Conservation (phyloP, 2,329 filamentous ascomycete genomes). For the Bertia moriformis region DNA sequence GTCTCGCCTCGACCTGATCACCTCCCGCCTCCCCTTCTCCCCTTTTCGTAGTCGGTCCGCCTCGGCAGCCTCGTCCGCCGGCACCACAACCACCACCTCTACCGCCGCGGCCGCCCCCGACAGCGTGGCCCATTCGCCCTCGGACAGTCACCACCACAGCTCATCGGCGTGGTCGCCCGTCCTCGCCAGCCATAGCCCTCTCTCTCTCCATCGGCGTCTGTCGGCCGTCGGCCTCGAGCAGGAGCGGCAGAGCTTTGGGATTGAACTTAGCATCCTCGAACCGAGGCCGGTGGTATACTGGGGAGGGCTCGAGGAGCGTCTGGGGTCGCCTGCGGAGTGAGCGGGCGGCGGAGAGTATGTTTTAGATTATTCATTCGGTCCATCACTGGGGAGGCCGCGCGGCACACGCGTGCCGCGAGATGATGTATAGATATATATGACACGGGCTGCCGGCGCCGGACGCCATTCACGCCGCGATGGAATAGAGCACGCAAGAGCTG, state of each 20-base stretch:
- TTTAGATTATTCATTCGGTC: too few relatives aligned
- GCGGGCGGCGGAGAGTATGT: too few relatives aligned
- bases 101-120: constrained; percentile 10
- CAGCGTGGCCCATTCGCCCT: constrained; percentile 14
- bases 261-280: constrained; percentile 41
- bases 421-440: too few relatives aligned
- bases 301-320: constrained; percentile 47
- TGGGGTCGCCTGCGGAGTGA: too few relatives aligned
- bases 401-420: too few relatives aligned
- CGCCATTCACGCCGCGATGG: too few relatives aligned
- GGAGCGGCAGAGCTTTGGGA: constrained; percentile 35
- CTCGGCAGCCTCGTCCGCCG: constrained; percentile 26
- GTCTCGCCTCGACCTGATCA: constrained; percentile 32
- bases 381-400: too few relatives aligned
- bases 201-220: constrained; percentile 50
- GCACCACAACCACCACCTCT: constrained; percentile 13
- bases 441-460: too few relatives aligned
- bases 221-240: constrained; percentile 42
- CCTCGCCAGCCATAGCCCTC: constrained; percentile 23
- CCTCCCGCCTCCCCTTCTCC: constrained; percentile 35
- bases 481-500: too few relatives aligned
- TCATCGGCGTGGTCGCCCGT: too few relatives aligned
- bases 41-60: constrained; percentile 36
- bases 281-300: constrained; percentile 49
- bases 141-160: constrained; percentile 27